Evolutionary conservation across 768 basidiomycete genomes (phyloP).

Genomic region (Tulasnella sp.): DNA sequence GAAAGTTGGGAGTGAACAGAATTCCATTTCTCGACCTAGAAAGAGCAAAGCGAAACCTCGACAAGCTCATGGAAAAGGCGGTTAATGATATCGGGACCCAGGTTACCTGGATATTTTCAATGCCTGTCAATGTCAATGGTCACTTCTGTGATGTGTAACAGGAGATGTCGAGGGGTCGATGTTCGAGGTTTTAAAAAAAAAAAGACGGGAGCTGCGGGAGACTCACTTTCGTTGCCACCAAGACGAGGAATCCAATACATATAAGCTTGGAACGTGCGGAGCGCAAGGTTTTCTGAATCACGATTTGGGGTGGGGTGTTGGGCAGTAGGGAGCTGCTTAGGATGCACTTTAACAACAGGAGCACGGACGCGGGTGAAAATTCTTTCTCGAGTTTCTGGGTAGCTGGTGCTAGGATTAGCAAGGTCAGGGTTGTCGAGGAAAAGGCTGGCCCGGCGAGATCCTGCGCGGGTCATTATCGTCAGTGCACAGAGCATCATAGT

Average conservation of each 20-base stretch:
- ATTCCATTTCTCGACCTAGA: too few species aligned
- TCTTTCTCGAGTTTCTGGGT: not conserved
- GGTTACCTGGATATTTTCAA: too few species aligned
- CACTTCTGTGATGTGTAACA: too few species aligned
- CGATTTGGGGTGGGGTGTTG: not conserved
- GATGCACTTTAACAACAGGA: not conserved
- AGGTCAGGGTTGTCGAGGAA: not conserved
- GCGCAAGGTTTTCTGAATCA: not conserved
- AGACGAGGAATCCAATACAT: slow-evolving; percentile 1
- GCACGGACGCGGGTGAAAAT: not conserved
- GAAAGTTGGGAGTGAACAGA: too few species aligned
- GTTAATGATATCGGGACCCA: too few species aligned
- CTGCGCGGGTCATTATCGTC: not conserved
- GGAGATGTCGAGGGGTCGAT: too few species aligned
- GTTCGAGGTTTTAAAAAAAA: too few species aligned
- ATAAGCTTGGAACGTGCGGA: not conserved
- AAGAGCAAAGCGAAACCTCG: too few species aligned
- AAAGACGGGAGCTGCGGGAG: too few species aligned
- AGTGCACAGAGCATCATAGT: not conserved
- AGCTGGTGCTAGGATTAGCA: not conserved
- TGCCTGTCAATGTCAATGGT: too few species aligned
- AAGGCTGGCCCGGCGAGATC: not conserved
- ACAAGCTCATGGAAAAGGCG: too few species aligned
- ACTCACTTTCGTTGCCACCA: not conserved
- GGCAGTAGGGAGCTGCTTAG: not conserved